Evolutionary conservation across 352 stramenopile genomes (phyloP), one percentile per base, ranked within the genome.

Genomic region (Pythium dissotocum): DNA sequence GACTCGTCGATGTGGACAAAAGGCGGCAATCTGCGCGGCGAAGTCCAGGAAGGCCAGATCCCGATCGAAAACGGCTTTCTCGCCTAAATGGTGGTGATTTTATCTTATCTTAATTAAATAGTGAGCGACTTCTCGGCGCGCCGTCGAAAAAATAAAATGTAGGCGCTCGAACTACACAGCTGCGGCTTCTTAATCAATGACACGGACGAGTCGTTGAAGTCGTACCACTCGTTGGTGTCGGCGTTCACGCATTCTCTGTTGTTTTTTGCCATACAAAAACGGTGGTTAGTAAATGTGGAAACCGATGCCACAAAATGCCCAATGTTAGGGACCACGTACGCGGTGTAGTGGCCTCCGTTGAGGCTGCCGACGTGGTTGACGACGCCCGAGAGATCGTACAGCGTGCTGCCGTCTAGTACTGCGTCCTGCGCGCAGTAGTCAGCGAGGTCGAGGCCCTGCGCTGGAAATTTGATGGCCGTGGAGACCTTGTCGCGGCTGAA

Each of bases 271-370:
- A 66, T 33, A 16, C 38, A n/a, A 35, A 33, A 33, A 44, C n/a
- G 64, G 12, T 44, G 18, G 48, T 46, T 6, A 42, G 54, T 21
- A 28, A 53, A 16, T 7, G 59, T 33, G 7, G 9, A 2, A 13
- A 36, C 24, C 16, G n/a, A 28, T 30, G 1, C 28, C 4, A 13
- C 4, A 55, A 65, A 65, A 9, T 51, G 51, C 14, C 2, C 33
- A 55, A 26, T n/a, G 28, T 10, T 56, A 36, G 7, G 56, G 14
- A 56, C 48, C 9, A 82, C 72, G 28, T 83, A 89, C 76, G 88
- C 88, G 16, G 88, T 96, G 74, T 96, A 96, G 67, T 96, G 88
- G 12, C 88, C 87, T 21, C 85, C 85, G 36, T 90, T 81, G 8
- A 96, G 74, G 32, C 76, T 83, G 16, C 88, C 88, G 56, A 90